Conservation (phyloP, 108 stramenopile species). For the Skeletonema costatum region DNA sequence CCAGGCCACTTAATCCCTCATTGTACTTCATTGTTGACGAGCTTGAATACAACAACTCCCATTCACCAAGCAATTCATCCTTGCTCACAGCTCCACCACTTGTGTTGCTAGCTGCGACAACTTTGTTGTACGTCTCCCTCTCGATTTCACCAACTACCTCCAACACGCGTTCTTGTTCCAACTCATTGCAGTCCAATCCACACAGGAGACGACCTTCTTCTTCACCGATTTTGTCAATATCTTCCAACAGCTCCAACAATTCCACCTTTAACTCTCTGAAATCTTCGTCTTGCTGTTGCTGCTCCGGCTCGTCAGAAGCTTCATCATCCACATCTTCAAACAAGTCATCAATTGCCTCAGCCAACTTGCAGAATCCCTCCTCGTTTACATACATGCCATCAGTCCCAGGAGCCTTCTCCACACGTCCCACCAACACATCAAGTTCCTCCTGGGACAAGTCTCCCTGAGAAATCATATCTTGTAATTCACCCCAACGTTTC, state of each 20-base stretch:
- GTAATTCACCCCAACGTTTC: conserved; percentile 70
- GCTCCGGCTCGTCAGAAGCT: conserved; percentile 12
- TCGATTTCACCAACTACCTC: conserved; percentile 65
- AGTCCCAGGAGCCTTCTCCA: conserved; percentile 50
- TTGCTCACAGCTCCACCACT: conserved; percentile 19
- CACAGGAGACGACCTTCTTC: conserved; percentile 64
- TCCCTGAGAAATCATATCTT: conserved; percentile 69
- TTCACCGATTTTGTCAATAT: conserved; percentile 36
- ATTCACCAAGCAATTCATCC: conserved; percentile 69
- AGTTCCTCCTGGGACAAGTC: conserved; percentile 67
- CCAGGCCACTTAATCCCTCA: conserved; percentile 81
- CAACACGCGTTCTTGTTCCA: conserved; percentile 66
- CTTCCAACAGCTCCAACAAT: conserved; percentile 48
- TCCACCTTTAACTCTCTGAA: conserved; percentile 39
- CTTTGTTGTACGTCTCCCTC: conserved; percentile 57
- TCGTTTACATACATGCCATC: conserved; percentile 53
- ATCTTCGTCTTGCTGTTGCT: background rate
- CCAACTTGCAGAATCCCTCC: conserved; percentile 58
- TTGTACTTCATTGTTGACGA: conserved; percentile 87
- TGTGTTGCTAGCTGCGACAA: background rate
- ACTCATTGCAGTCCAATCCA: conserved; percentile 67
- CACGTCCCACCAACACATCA: conserved; percentile 51
- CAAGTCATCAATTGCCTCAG: conserved; percentile 71
- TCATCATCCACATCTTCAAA: conserved; percentile 74
- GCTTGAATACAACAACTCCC: conserved; percentile 81